Conservation (phyloP, 495 filamentous ascomycete genomes). For the Cercophora newfieldiana region DNA sequence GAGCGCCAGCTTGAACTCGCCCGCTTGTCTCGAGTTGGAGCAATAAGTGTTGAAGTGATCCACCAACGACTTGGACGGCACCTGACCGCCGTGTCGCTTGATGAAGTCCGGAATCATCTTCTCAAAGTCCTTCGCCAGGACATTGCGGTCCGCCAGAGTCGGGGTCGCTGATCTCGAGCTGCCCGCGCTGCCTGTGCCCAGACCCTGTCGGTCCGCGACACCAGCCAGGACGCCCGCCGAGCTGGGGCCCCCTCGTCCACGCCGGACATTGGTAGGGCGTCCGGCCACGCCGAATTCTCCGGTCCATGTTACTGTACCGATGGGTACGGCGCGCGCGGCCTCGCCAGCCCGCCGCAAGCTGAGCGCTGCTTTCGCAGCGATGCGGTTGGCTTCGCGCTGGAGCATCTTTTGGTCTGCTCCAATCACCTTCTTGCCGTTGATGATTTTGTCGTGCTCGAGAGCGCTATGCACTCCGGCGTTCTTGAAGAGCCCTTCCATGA, state of each 20-base stretch:
- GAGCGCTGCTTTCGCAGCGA: conserved; percentile 74
- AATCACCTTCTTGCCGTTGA: conserved; percentile 59
- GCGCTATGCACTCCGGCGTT: conserved; percentile 80
- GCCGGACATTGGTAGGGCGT: conserved; percentile 42
- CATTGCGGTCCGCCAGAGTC: conserved; percentile 21
- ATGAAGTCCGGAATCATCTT: conserved; percentile 75
- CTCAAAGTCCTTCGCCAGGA: conserved; percentile 59
- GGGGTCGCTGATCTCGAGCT: conserved; percentile 36
- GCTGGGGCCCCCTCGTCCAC: conserved; percentile 41
- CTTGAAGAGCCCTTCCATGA: conserved; percentile 86
- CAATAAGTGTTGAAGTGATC: conserved; percentile 69
- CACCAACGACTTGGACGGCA: conserved; percentile 72
- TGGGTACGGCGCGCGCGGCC: conserved; percentile 65
- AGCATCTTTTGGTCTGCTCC: conserved; percentile 70
- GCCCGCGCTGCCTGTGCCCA: conserved; percentile 33
- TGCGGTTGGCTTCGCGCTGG: conserved; percentile 73
- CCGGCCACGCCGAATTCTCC: conserved; percentile 77
- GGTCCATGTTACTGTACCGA: conserved; percentile 93
- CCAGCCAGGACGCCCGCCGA: conserved; percentile 61
- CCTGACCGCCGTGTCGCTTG: conserved; percentile 65
- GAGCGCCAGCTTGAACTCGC: conserved; percentile 51
- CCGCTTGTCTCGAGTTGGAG: conserved; percentile 38
- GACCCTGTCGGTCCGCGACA: conserved; percentile 57
- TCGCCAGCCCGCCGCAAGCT: conserved; percentile 72
- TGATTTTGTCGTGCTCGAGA: conserved; percentile 85